Base-by-base conservation (phyloP, 345 rosid species). In the Syzygium jambos region DNA sequence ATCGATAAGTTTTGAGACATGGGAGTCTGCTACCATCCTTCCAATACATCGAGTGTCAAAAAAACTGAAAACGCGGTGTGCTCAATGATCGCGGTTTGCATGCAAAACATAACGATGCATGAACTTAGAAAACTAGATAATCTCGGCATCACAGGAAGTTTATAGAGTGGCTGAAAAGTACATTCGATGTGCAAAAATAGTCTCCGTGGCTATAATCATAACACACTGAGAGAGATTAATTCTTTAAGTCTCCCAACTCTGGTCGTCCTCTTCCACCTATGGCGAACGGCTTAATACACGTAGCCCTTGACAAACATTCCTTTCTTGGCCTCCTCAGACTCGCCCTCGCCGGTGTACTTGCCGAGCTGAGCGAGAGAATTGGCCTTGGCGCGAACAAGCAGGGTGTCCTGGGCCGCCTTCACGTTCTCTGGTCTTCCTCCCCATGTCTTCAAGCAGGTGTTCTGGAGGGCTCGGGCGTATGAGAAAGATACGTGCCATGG, bases 401-500 rank as follows among this genome's bases (percentile, higher is more conserved):
- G 56, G 9, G 84, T 29, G 16, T 87, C 89, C 84, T 87, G 89
- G 38, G 89, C 89, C 1, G 89, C 84, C 61, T 30, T 73, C 84
- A 87, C 73, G 9, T 87, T 87, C 89, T 87, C 89, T 0, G 89
- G 89, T 55, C 82, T 61, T 41, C 89, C 89, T 63, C 84, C 89
- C 89, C 89, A 87, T 73, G 86, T 87, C 89, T 87, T 87, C 65
- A 87, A 78, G 86, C 89, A 87, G 38, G 89, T 87, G 86, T 87
- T 87, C 65, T 87, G 89, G 38, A 87, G 89, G 25, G 89, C 89
- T 43, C 89, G 85, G 29, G 89, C 89, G 0, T 87, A 87, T 38
- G 89, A 87, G 89, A 87, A 87, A n/a, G 89, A 87, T 11, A 87
- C 86, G 10, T 87, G 89, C 89, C 89, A 87, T 3, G 89, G 89